Evolutionary conservation across 345 rosid genomes (phyloP).

Genomic region (Eucalyptus cloeziana): DNA sequence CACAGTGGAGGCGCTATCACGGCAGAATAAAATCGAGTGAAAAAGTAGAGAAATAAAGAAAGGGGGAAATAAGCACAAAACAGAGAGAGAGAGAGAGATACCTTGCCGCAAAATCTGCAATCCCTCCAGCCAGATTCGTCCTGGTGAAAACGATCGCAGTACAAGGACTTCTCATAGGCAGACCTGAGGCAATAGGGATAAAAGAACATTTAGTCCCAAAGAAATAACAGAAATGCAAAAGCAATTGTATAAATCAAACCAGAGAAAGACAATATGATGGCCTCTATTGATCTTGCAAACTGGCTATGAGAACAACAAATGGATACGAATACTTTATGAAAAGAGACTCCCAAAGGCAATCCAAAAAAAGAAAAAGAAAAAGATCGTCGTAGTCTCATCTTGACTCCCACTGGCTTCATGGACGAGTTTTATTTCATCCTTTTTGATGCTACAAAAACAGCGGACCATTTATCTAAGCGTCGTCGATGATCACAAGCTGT

Average conservation of each 20-base stretch:
- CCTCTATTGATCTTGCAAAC: not conserved
- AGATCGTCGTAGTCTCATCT: not conserved
- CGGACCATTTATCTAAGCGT: not conserved
- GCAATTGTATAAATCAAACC: not conserved
- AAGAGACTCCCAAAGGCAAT: not conserved
- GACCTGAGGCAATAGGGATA: slow-evolving; percentile 20
- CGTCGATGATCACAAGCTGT: not conserved
- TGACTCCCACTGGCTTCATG: not conserved
- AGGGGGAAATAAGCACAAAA: not conserved
- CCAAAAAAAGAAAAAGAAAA: not conserved
- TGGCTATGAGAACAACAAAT: not conserved
- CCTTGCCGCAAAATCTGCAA: slow-evolving; percentile 75
- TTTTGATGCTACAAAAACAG: not conserved
- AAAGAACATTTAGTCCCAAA: not conserved
- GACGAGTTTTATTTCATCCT: not conserved
- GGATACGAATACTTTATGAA: not conserved
- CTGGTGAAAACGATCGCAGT: slow-evolving; percentile 64
- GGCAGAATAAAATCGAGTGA: not conserved
- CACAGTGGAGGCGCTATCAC: slow-evolving; percentile 88
- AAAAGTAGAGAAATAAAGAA: not conserved
- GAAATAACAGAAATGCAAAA: not conserved
- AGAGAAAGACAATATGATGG: not conserved
- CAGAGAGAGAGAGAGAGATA: not conserved
- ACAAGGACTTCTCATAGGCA: slow-evolving; percentile 53
- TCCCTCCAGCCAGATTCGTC: slow-evolving; percentile 97